Evolutionary conservation across 2,329 filamentous ascomycete genomes (phyloP), one percentile per base, ranked within the genome.

Genomic region (Arachnopeziza araneosa): DNA sequence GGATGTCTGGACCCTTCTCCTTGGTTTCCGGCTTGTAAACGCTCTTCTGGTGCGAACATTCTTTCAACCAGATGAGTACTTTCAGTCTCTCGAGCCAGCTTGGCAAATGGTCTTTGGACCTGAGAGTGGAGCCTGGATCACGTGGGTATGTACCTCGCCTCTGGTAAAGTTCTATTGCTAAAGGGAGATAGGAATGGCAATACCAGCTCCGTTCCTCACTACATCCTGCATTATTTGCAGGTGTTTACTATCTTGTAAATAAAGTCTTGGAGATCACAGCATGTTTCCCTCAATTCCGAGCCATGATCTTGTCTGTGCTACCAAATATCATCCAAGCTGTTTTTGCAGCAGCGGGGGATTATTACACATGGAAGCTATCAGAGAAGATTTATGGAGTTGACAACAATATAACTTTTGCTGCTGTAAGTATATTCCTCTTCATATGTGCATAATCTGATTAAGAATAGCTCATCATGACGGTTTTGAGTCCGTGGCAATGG

Each of bases 41-140:
- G 87, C 91, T 32, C 80, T 95, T 68, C 85, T 81, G 63, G 79
- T 96, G 60, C 80, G 84, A 66, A 98, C 95, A 22, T 99, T 97
- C 74, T 99, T 99, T 77, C 95, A 99, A 75, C 95, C 95, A 26
- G 95, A 99, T 78, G 95, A 99, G 75, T 98, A 91, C 78, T 99
- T 95, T 71, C 95, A 99, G 73, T 89, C 92, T 1, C 83, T 98
- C 52, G 95, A 99, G 77, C 93, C 95, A 57, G 95, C 95, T 66
- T 98, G 93, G 93, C 80, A 87, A 69, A 81, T 95, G 58, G 89
- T 90, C 2, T 97, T 96, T 79, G 93, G 93, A 23, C 71, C 78
- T 1, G 73, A 80, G 17, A 89, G 87, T 74, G 89, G 90, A 63
- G 91, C 93, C 26, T 99, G 93, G 91, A 82, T 97, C 70, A 99